Evolutionary conservation across 169 alveolate species (phyloP).

Genomic region (Plasmodium gonderi): DNA sequence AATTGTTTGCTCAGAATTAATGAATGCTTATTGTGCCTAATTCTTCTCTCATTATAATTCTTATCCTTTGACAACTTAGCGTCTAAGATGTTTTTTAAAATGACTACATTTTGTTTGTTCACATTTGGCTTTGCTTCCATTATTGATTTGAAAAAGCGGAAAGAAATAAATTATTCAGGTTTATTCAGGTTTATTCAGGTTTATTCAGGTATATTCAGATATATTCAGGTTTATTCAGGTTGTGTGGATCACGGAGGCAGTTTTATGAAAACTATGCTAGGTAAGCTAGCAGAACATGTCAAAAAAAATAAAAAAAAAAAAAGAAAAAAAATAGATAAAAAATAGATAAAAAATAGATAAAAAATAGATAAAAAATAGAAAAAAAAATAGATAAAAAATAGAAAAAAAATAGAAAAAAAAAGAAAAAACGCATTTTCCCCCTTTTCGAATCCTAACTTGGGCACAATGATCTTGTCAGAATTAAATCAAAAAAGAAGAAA

Average conservation of each 20-base stretch:
- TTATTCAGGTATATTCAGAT: too few species aligned
- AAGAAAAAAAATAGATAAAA: too few species aligned
- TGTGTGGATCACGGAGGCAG: too few species aligned
- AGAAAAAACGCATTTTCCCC: not conserved
- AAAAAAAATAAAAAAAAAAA: too few species aligned
- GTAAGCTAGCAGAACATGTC: too few species aligned
- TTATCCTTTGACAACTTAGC: slow-evolving; percentile 7
- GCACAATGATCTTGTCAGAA: not conserved
- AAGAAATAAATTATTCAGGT: too few species aligned
- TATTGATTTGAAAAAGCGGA: not conserved
- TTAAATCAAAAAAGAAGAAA: not conserved
- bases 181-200: too few species aligned
- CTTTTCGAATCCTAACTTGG: not conserved
- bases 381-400: too few species aligned
- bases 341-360: too few species aligned
- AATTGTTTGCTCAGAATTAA: slow-evolving; percentile 57
- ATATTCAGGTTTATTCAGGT: too few species aligned
- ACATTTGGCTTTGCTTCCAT: slow-evolving; percentile 27
- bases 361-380: not conserved
- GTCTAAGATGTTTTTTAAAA: slow-evolving; percentile 18
- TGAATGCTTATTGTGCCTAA: slow-evolving; percentile 46
- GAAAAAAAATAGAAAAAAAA: too few species aligned
- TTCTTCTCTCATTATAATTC: slow-evolving; percentile 32
- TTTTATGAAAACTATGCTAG: too few species aligned
- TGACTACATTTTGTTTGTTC: slow-evolving; percentile 12